Evolutionary conservation across 768 basidiomycete species (phyloP), one percentile per base, ranked within the genome.

Genomic region (Chiua virens): DNA sequence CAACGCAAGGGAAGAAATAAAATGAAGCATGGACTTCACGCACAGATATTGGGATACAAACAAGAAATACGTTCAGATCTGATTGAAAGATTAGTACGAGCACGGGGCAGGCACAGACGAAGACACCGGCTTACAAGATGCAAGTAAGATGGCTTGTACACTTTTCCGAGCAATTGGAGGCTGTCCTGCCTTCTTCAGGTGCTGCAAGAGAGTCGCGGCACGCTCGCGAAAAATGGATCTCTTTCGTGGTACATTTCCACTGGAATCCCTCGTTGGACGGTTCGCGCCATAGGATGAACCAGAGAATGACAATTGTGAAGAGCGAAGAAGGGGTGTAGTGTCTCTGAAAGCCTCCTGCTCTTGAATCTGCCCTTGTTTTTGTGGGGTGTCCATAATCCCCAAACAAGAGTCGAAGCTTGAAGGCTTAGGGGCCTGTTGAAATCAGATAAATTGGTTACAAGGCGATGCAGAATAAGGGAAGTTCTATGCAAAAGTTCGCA

Each of bases 31-130:
- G 10, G 28, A 20, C 5, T 10, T 42, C 4, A 64, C 65, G 81
- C 58, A 71, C 88, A 1, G 88, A 85, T 55, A 89, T 59, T 2
- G 88, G 88, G 25, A 90, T 89, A 61, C 78, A 89, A 8, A 86
- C 56, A 0, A 89, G 74, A 10, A 90, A 69, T 17, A 88, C 13
- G 58, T 91, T 91, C 8, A 90, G 64, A 76, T 81, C 88, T 89
- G 37, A 36, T 2, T 45, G 25, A 20, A 28, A 38, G 23, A 0
- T n/a, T n/a, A n/a, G n/a, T 17, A 20, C 22, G 18, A 63, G 45
- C 14, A 34, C 8, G 15, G 3, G 42, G 13, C 51, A 45, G 27
- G 13, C 7, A 18, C 30, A n/a, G 10, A 2, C 14, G 3, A n/a
- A n/a, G 8, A 6, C 36, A 21, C 10, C 20, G 42, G 27, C 78